Percentiles rank a stretch among this genome's conserved stretches.
Evolutionary conservation across 768 basidiomycete genomes (phyloP).

Genomic region (Ramaria sp.): DNA sequence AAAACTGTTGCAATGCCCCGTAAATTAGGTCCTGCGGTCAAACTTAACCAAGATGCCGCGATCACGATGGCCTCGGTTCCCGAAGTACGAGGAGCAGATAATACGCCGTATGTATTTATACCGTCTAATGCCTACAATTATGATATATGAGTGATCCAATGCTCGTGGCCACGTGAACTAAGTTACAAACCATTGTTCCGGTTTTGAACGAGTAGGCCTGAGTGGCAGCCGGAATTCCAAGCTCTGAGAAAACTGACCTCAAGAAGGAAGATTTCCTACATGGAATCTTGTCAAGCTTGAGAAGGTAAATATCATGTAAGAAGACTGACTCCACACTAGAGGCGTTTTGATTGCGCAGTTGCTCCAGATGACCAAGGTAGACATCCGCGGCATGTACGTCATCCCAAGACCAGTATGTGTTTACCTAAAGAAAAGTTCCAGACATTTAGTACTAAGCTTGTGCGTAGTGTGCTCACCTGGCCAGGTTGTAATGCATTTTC

Average conservation of each 20-base stretch:
- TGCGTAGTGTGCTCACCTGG: slow-evolving; percentile 43
- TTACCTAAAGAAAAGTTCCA: slow-evolving; percentile 45
- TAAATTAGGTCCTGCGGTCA: slow-evolving; percentile 59
- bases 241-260: slow-evolving; percentile 52
- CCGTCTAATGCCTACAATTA: slow-evolving; percentile 42
- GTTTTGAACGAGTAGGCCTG: slow-evolving; percentile 58
- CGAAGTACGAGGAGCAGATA: slow-evolving; percentile 81
- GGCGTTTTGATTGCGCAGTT: slow-evolving; percentile 48
- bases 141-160: slow-evolving; percentile 2
- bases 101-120: slow-evolving; percentile 72
- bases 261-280: slow-evolving; percentile 58
- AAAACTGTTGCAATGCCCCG: slow-evolving; percentile 82
- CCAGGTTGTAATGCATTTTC: slow-evolving; percentile 94
- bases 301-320: not conserved
- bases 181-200: slow-evolving; percentile 32
- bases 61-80: slow-evolving; percentile 89
- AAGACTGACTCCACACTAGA: slow-evolving; percentile 59
- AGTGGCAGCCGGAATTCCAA: slow-evolving; percentile 60
- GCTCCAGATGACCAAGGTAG: slow-evolving; percentile 65
- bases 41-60: slow-evolving; percentile 82
- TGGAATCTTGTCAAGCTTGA: not conserved
- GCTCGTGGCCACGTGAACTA: not conserved
- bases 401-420: slow-evolving; percentile 84
- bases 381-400: slow-evolving; percentile 81
- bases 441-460: not conserved